Base-by-base conservation (phyloP, 2,329 filamentous ascomycete genomes). In the Colletotrichum cordylinicola region DNA sequence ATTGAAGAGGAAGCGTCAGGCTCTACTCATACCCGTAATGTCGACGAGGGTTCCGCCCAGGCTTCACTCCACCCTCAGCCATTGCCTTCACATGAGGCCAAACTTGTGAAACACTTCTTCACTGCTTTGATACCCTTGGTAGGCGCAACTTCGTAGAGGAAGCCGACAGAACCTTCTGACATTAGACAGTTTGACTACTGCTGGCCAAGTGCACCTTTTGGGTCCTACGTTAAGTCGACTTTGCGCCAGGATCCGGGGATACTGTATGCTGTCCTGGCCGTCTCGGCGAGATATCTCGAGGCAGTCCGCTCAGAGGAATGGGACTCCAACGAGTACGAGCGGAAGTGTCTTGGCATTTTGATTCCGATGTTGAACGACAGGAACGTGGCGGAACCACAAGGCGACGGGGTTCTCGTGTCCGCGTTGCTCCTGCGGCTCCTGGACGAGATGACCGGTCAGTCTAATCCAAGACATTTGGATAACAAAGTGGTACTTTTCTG, bases 51-150 rank as follows among this genome's bases (percentile, higher is more conserved):
- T 2, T 58, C 15, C 1, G 24, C 21, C 8, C 55, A 58, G 2
- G 55, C 27, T 27, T 24, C 21, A 10, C 0, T 29, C 0, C 21
- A 0, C 55, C 16, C 8, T 0, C 27, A 24, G 13, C 24, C 13
- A 58, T 29, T 58, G 55, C 55, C 15, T 58, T 18, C 21, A 16
- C 21, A 29, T 0, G 55, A 58, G 55, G 55, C 21, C 55, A 58
- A 29, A 29, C 55, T 58, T 58, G 13, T 58, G 0, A 58, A 58
- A 18, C 55, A 58, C 55, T 58, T 58, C 27, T 29, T 58, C 55
- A 58, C 55, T 18, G 18, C 16, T 4, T 29, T 58, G 55, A 58
- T 58, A 16, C 55, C 55, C 16, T 58, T 24, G 55, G 55, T 58
- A 58, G 24, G 55, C 27, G 13, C 16, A 27, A 1, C 27, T 58